Evolutionary conservation across 192 early-diverging fungal species (phyloP).

Genomic region (Martensiomyces pterosporus): DNA sequence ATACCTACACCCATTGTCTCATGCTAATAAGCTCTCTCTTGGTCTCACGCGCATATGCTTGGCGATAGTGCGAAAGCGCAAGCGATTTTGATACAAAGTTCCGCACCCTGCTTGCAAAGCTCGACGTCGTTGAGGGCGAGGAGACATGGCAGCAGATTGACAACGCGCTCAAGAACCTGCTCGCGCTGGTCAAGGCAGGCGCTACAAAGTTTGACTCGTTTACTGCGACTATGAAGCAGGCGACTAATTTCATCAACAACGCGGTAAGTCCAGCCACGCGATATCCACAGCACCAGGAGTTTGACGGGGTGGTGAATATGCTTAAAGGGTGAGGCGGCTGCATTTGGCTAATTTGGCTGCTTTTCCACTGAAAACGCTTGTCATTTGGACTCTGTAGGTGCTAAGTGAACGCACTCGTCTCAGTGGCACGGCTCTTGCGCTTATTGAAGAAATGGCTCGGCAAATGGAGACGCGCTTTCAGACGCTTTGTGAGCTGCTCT

Average conservation of each 20-base stretch:
- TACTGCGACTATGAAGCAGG: slow-evolving; percentile 47
- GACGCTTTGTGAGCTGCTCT: slow-evolving; percentile 56
- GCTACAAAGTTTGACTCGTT: slow-evolving; percentile 45
- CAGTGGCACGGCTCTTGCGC: slow-evolving; percentile 60
- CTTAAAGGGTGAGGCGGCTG: neutral
- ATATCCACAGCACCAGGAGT: no score
- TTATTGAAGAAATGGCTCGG: slow-evolving; percentile 62
- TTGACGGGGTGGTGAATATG: neutral
- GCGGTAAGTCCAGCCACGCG: slow-evolving; percentile 56
- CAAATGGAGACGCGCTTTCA: slow-evolving; percentile 61
- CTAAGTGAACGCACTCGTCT: slow-evolving; percentile 71
- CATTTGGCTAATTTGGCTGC: neutral
- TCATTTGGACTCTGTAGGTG: slow-evolving; percentile 47
- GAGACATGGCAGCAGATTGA: slow-evolving; percentile 68
- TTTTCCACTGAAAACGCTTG: no score
- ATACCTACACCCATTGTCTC: no score
- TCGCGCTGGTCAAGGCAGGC: slow-evolving; percentile 39
- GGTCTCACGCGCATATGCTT: neutral
- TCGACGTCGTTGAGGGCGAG: slow-evolving; percentile 57
- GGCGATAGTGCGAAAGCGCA: slow-evolving; percentile 42
- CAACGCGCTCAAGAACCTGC: slow-evolving; percentile 52
- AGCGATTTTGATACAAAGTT: slow-evolving; percentile 48
- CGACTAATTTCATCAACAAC: slow-evolving; percentile 44
- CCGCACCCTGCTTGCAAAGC: slow-evolving; percentile 33
- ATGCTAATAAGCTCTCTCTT: no score